phyloP scores from a whole-genome alignment of 345 rosid genomes.

The Populus ilicifolia region DNA sequence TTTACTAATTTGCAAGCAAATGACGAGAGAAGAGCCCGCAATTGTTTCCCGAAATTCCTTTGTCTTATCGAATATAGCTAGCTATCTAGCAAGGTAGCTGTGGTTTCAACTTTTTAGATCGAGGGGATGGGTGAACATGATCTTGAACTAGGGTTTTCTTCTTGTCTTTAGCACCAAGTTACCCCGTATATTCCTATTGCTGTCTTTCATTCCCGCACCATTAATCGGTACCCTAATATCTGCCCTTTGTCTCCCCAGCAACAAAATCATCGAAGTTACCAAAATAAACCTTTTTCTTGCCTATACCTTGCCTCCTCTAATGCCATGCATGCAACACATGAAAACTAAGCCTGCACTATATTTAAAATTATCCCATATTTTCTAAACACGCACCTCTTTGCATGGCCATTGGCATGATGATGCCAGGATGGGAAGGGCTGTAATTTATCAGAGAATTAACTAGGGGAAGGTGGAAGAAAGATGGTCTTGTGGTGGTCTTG shows the following conservation, averaged over 20 bases:
- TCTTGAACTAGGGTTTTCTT: neutral
- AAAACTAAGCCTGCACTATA: neutral
- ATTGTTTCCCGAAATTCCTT: conserved; percentile 40
- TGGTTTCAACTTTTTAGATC: neutral
- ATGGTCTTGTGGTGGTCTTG: neutral
- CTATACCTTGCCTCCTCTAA: conserved; percentile 45
- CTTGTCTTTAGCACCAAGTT: conserved; percentile 37
- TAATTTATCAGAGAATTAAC: neutral
- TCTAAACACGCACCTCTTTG: too few species aligned
- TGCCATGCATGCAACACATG: conserved; percentile 15
- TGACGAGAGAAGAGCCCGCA: neutral
- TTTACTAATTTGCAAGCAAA: neutral
- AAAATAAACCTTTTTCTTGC: conserved; percentile 31
- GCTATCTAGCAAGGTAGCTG: neutral
- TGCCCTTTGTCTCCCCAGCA: conserved; percentile 64
- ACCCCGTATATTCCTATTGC: conserved; percentile 30
- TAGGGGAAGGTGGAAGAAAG: neutral
- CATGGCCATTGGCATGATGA: too few species aligned
- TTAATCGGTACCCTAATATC: conserved; percentile 43
- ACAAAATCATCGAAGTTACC: conserved; percentile 57
- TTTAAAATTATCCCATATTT: too few species aligned
- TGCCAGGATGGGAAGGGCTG: neutral
- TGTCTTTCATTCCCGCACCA: conserved; percentile 36
- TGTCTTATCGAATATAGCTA: conserved; percentile 8
- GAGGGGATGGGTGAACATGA: conserved; percentile 20